Percentiles rank a stretch among this genome's conserved stretches.
Conservation (phyloP, 2,329 filamentous ascomycete genomes). For the Cercospora sojina region DNA sequence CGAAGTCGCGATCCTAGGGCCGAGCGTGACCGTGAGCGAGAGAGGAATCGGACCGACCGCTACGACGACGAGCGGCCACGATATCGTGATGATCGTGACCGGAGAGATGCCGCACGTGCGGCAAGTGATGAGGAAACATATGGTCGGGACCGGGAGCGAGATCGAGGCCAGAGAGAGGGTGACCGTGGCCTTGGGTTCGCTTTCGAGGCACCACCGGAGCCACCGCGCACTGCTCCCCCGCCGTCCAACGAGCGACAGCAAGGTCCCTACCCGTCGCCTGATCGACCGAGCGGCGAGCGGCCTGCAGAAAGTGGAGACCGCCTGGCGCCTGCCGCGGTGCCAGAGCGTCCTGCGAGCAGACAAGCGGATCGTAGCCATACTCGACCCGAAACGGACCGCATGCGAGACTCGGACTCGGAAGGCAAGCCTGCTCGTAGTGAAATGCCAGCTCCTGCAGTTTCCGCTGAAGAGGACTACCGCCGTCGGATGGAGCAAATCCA, state of each 20-base stretch:
- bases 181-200: slow-evolving; percentile 38
- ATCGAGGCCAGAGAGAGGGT: slow-evolving; percentile 27
- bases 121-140: slow-evolving; percentile 30
- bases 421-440: slow-evolving; percentile 21
- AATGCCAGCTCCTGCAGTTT: slow-evolving; percentile 37
- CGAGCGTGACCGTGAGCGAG: slow-evolving; percentile 25
- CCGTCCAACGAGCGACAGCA: slow-evolving; percentile 21
- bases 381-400: slow-evolving; percentile 12
- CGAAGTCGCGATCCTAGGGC: slow-evolving; percentile 25
- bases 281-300: slow-evolving; percentile 4
- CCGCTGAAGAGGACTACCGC: slow-evolving; percentile 53
- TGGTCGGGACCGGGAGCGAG: slow-evolving; percentile 32
- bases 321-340: slow-evolving; percentile 1
- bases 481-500: slow-evolving; percentile 50
- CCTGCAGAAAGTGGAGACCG: slow-evolving; percentile 2
- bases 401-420: slow-evolving; percentile 13
- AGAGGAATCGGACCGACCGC: slow-evolving; percentile 21
- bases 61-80: slow-evolving; percentile 23
- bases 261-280: slow-evolving; percentile 6
- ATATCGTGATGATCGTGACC: slow-evolving; percentile 25
- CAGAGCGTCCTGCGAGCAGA: slow-evolving; percentile 17
- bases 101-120: slow-evolving; percentile 14
- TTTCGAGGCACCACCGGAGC: slow-evolving; percentile 34
- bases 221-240: slow-evolving; percentile 25
- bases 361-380: slow-evolving; percentile 15